Base-by-base conservation (phyloP, 31 red algal species). In the Endocladia muricata region DNA sequence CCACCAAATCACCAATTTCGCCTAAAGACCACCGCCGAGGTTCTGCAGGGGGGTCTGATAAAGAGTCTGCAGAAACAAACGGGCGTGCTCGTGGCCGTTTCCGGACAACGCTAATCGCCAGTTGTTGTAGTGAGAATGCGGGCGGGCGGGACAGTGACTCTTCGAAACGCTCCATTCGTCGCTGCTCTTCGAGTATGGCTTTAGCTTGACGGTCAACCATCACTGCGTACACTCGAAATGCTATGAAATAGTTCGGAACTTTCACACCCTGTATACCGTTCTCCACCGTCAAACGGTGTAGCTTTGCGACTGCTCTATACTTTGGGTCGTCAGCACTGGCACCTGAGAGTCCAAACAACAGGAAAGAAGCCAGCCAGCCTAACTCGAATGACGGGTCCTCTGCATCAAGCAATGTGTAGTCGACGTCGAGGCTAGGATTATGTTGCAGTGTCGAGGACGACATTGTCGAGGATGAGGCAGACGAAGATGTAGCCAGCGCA, bases 271-370 rank as follows among this genome's bases (percentile, higher is more conserved):
- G 76, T 31, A 89, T 72, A 23, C 76, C 85, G 36, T 89, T 75
- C 56, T 89, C 67, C 39, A 60, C 40, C 22, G 54, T 68, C 34
- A 89, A 43, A 21, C 42, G 66, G 1, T 54, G 66, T 17, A 85
- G 40, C 35, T 85, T 85, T 13, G 70, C 70, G 43, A 85, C 40
- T 28, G 81, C 81, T 39, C 55, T 82, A 41, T 82, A 82, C 26
- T 67, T 52, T 58, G 78, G 78, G 66, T 82, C 78, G 23, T 35
- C 48, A 3, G 64, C 51, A 37, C 43, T 52, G 39, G 43, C 55
- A 3, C 40, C 37, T 21, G 63, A 60, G 34, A 82, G 59, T 3
- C 78, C 78, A 33, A 82, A 70, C 19, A 82, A 61, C 19, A 56
- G 65, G 17, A 70, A 54, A 32, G 63, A 61, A 38, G 47, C 39